A percentile compares a stretch with the other conserved stretches of the same genome.
Evolutionary conservation across 176 grass and related monocot genomes (phyloP).

Genomic region (Oryza glumipatula): DNA sequence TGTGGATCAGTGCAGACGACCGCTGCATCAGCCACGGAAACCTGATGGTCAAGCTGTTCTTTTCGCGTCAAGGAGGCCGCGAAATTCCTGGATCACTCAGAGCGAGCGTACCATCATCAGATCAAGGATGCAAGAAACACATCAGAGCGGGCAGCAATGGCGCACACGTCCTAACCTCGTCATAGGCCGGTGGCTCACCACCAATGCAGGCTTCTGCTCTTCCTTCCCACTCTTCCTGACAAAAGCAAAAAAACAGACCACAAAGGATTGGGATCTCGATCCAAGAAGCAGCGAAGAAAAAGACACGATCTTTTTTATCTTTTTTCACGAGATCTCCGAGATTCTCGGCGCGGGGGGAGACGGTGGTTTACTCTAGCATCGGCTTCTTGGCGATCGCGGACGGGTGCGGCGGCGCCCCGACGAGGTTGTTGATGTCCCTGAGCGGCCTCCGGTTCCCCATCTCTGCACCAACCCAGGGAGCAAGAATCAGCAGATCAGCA

Average conservation of each 20-base stretch:
- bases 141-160: neutral
- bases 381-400: conserved; percentile 58
- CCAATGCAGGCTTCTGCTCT: conserved; percentile 36
- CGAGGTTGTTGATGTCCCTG: conserved; percentile 72
- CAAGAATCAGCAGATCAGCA: conserved; percentile 23
- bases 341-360: conserved; percentile 9
- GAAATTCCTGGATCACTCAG: conserved; percentile 55
- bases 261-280: conserved; percentile 31
- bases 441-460: conserved; percentile 70
- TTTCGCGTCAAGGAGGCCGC: conserved; percentile 55
- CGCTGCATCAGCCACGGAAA: conserved; percentile 1
- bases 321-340: conserved; percentile 1
- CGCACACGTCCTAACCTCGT: conserved; percentile 56
- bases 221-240: conserved; percentile 46
- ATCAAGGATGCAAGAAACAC: conserved; percentile 25
- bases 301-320: neutral
- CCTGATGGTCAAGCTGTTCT: conserved; percentile 36
- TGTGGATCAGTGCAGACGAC: conserved; percentile 1
- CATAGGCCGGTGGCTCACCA: conserved; percentile 44
- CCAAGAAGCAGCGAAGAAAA: conserved; percentile 25
- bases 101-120: neutral
- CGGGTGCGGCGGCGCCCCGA: conserved; percentile 40
- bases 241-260: neutral
- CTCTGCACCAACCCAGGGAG: conserved; percentile 38
- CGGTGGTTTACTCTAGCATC: conserved; percentile 54